A percentile compares a stretch with the other conserved stretches of the same genome.
Conservation (phyloP, 2,329 filamentous ascomycete genomes). For the Paraphaeosphaeria minitans region DNA sequence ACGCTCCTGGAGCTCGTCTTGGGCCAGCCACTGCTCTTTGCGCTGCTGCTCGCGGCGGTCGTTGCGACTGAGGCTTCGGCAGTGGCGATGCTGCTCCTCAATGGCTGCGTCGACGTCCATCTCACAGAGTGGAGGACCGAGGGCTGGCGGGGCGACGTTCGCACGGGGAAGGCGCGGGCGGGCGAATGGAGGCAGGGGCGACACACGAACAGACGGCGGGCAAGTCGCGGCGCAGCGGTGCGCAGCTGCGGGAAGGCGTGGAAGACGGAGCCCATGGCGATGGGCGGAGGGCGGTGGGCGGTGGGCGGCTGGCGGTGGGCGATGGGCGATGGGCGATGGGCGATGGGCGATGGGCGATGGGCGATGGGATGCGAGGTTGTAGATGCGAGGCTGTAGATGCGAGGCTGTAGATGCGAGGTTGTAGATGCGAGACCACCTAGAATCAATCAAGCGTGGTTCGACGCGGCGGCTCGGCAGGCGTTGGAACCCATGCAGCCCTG, state of each 20-base stretch:
- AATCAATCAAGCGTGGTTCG: constrained; percentile 8
- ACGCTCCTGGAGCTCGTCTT: constrained; percentile 75
- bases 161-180: constrained; percentile 26
- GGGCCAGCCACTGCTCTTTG: constrained; percentile 52
- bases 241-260: constrained; percentile 45
- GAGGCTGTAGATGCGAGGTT: too few relatives aligned
- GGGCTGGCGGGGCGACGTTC: constrained; percentile 25
- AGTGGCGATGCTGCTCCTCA: constrained; percentile 28
- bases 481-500: not conserved
- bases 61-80: constrained; percentile 21
- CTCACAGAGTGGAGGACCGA: constrained; percentile 38
- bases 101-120: constrained; percentile 42
- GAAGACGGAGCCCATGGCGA: constrained; percentile 44
- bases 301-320: too few relatives aligned
- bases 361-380: too few relatives aligned
- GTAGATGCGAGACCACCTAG: too few relatives aligned
- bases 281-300: constrained; percentile 7
- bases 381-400: too few relatives aligned
- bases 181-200: constrained; percentile 38
- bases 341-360: too few relatives aligned
- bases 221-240: constrained; percentile 45
- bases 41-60: constrained; percentile 10
- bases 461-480: constrained; percentile 2
- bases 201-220: constrained; percentile 43
- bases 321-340: too few relatives aligned